These are phyloP conservation scores for Typha latifolia DNA, from an alignment of 176 grass and related monocot genomes.

Conservation along the genomic window DNA sequence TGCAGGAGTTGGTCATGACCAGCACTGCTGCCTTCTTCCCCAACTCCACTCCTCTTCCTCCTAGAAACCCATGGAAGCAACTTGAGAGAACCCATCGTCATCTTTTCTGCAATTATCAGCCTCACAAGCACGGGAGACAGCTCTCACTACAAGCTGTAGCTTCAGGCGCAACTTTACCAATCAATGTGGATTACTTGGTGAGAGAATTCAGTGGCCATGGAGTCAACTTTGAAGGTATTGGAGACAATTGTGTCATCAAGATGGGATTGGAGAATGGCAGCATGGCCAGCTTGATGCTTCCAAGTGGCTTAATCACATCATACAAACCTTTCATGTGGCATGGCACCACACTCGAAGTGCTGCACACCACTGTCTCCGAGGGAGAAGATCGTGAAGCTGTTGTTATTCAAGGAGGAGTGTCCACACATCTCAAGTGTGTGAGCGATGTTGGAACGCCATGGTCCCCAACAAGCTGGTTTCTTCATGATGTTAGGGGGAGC, in stretches of 20 bases:
- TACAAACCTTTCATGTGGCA: constrained; percentile 92
- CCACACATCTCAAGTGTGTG: constrained; percentile 33
- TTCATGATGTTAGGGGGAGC: constrained; percentile 40
- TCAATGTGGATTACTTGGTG: constrained; percentile 59
- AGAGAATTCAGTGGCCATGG: constrained; percentile 69
- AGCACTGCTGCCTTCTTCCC: constrained; percentile 18
- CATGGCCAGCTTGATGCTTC: constrained; percentile 57
- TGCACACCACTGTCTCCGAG: constrained; percentile 54
- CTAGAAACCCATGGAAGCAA: constrained; percentile 20
- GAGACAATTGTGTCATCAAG: constrained; percentile 46
- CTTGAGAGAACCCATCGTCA: neutral
- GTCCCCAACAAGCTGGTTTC: constrained; percentile 47
- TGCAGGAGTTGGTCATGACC: constrained; percentile 19
- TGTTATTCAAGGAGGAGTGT: constrained; percentile 50
- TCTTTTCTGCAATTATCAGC: constrained; percentile 9
- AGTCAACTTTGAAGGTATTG: constrained; percentile 55
- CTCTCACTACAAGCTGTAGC: constrained; percentile 18
- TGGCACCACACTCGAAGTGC: constrained; percentile 40
- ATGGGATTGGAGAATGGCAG: constrained; percentile 59
- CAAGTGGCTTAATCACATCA: constrained; percentile 68
- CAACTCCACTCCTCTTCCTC: constrained; percentile 6
- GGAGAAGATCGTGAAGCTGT: constrained; percentile 13
- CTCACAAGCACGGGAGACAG: neutral
- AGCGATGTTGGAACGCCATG: constrained; percentile 7
- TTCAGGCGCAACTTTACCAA: constrained; percentile 9